Percentiles rank a stretch among this genome's conserved stretches.
phyloP scores from a whole-genome alignment of 441 rosid species.

The Dalechampia spathulata region DNA sequence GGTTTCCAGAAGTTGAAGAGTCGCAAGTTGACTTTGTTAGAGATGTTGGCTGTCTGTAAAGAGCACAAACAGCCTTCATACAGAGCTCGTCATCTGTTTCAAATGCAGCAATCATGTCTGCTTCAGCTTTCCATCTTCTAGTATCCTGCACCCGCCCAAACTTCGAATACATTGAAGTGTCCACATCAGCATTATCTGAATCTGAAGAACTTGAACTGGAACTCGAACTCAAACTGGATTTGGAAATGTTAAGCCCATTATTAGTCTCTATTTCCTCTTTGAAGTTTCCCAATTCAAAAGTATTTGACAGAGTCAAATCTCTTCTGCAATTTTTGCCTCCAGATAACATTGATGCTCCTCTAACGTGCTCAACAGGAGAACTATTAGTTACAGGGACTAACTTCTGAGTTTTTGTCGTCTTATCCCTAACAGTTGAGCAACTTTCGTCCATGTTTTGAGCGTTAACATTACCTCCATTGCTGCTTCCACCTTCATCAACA shows the following conservation, averaged over 20 bases:
- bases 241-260: not conserved
- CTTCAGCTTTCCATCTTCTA: slow-evolving; percentile 19
- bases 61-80: slow-evolving; percentile 35
- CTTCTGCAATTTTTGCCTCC: not conserved
- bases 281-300: not conserved
- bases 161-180: not conserved
- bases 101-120: slow-evolving; percentile 18
- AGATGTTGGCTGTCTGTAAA: slow-evolving; percentile 26
- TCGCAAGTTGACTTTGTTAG: too few relatives aligned
- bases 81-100: slow-evolving; percentile 17
- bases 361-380: slow-evolving; percentile 5
- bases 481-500: not conserved
- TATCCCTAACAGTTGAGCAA: not conserved
- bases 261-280: slow-evolving; percentile 5
- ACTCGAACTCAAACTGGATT: slow-evolving; percentile 13
- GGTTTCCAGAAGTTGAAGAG: slow-evolving; percentile 4
- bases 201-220: slow-evolving; percentile 23
- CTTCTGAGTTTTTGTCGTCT: slow-evolving; percentile 12
- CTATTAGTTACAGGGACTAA: slow-evolving; percentile 9
- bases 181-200: slow-evolving; percentile 3
- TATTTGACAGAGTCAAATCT: not conserved
- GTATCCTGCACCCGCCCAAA: not conserved
- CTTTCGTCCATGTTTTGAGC: not conserved
- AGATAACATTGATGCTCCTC: slow-evolving; percentile 4
- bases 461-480: not conserved